Evolutionary conservation across 2,329 filamentous ascomycete genomes (phyloP), one percentile per base, ranked within the genome.

Genomic region (Microdochium bolleyi): DNA sequence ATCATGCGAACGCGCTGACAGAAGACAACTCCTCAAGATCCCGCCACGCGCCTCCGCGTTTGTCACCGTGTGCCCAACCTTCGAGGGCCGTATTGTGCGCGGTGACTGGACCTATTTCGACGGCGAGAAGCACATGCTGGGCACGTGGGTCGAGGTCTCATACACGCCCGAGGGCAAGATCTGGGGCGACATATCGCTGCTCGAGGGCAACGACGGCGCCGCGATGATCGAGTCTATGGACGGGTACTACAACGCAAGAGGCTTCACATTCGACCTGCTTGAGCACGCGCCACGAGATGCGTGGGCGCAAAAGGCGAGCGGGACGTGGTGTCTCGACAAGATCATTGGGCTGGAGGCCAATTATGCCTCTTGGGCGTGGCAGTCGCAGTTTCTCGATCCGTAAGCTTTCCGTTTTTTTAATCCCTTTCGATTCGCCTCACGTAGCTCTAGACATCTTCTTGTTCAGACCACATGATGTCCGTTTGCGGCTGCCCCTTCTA

Each of bases 141-240:
- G 58, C 24, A 60, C 58, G 5, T 60, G 57, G 58, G 55, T 55
- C 16, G 57, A 60, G 51, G 51, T 57, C 22, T 58, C 56, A 24
- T 58, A 55, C 55, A 54, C 58, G 30, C 16, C 51, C 9, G 56
- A 60, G 38, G 55, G 57, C 19, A 54, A 49, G 10, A 30, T 55
- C 14, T 60, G 55, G 55, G 60, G 60, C 16, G 58, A 58, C 34
- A 56, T 61, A 9, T 61, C 60, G 11, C n/a, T 61, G 27, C 49
- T 61, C 14, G 52, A 60, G 32, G 60, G 60, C 51, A 60, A 60
- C 52, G 58, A 60, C 38, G 58, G 60, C 11, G 57, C 57, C 13
- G 60, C 54, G 3, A 48, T 51, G 24, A 56, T 60, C 27, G 13
- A 24, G 14, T 24, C 49, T n/a, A 14, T 37, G 25, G 49, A 50